A percentile compares a stretch with the other conserved stretches of the same genome.
phyloP scores from a whole-genome alignment of 2,329 filamentous ascomycete genomes.

The Neonectria punicea region DNA sequence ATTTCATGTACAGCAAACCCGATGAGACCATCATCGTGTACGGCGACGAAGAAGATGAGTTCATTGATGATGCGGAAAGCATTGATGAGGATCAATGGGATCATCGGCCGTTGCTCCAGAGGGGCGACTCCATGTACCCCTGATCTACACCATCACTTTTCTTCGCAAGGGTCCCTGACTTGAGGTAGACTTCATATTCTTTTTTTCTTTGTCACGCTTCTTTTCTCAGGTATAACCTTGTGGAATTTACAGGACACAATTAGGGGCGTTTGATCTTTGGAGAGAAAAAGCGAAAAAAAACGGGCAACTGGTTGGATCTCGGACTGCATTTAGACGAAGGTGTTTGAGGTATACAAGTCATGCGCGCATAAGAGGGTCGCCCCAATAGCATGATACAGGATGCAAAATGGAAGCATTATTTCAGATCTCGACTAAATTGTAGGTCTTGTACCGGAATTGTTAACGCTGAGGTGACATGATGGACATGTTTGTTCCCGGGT shows the following conservation, averaged over 20 bases:
- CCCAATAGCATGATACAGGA: conserved; percentile 2
- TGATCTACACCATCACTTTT: conserved; percentile 10
- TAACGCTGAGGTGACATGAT: background rate
- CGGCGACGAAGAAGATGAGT: conserved; percentile 42
- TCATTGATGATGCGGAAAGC: conserved; percentile 41
- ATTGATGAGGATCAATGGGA: conserved; percentile 50
- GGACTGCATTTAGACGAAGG: conserved; percentile 19
- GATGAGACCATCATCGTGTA: conserved; percentile 48
- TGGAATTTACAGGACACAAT: conserved; percentile 28
- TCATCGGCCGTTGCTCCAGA: conserved; percentile 51
- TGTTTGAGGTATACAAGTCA: conserved; percentile 1
- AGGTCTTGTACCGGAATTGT: background rate
- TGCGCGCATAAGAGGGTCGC: background rate
- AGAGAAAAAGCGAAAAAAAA: conserved; percentile 22
- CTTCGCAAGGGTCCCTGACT: background rate
- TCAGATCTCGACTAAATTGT: background rate
- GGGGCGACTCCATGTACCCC: conserved; percentile 45
- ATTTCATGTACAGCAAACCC: conserved; percentile 79
- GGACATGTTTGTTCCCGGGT: background rate
- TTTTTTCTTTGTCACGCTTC: conserved; percentile 23
- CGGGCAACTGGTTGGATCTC: conserved; percentile 10
- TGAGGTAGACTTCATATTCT: background rate
- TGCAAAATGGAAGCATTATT: background rate
- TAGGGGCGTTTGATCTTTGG: conserved; percentile 30
- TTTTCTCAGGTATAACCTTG: conserved; percentile 16